Percentiles rank a stretch among this genome's conserved stretches.
Evolutionary conservation across 495 filamentous ascomycete species (phyloP).

Genomic region (Echria macrotheca): DNA sequence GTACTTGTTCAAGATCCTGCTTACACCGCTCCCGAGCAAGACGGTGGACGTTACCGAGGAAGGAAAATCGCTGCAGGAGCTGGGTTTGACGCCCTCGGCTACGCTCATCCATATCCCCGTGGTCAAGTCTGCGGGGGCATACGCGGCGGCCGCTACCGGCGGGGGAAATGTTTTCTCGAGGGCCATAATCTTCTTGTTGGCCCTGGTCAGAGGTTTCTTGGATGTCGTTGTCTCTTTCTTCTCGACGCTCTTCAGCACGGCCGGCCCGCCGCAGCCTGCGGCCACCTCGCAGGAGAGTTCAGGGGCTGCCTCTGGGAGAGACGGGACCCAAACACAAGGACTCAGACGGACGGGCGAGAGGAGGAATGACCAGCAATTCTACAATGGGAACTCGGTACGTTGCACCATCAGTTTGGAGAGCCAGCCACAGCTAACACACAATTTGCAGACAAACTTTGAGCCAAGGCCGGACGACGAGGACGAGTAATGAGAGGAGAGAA

Average conservation of each 20-base stretch:
- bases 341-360: conserved; percentile 21
- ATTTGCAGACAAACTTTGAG: conserved; percentile 64
- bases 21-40: conserved; percentile 70
- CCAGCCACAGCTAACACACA: neutral
- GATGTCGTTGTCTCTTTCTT: conserved; percentile 25
- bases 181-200: conserved; percentile 53
- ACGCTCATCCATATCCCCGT: conserved; percentile 73
- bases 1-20: conserved; percentile 80
- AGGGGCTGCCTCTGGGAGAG: neutral
- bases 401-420: no score
- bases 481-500: conserved; percentile 3
- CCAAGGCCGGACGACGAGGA: conserved; percentile 57
- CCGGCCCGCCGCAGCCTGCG: conserved; percentile 8
- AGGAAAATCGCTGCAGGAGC: conserved; percentile 53
- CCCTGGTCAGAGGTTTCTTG: conserved; percentile 29
- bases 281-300: conserved; percentile 6
- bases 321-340: conserved; percentile 19
- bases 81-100: conserved; percentile 69
- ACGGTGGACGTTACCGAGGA: conserved; percentile 71
- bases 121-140: conserved; percentile 57
- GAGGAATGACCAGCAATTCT: conserved; percentile 58
- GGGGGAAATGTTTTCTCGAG: conserved; percentile 42
- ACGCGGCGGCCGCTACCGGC: conserved; percentile 18
- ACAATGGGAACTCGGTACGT: conserved; percentile 85
- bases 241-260: conserved; percentile 25